Base-by-base conservation (phyloP, 805 yeast species). In the Candida hispaniensis region DNA sequence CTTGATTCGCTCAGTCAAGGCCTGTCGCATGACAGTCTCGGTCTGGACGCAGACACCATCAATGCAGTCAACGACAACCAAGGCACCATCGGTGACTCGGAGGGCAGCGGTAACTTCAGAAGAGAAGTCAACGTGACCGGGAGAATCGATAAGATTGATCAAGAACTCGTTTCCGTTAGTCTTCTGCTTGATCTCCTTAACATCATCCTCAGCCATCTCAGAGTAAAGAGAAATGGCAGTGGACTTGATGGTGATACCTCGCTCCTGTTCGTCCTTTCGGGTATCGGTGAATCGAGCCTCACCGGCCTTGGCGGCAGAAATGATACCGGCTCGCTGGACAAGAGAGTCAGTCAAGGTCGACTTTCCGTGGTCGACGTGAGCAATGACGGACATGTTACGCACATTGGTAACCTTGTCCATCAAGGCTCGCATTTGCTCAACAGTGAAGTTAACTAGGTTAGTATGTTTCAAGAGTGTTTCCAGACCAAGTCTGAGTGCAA, bases 1-100 rank as follows among this genome's bases (percentile, higher is more conserved):
- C 79, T 85, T 91, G 64, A 88, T 88, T 72, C 98, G 82, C 75
- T 88, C 98, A 76, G 93, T 94, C 59, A 88, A 76, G 61, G 98
- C 76, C 75, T 91, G 97, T 73, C 98, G 83, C 67, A 88, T 75
- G 55, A 88, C 98, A 63, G 98, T 88, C 74, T 91, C 98, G 60
- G 98, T 88, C 75, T 88, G 98, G 63, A 91, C 97, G 79, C 97
- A 91, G 63, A 88, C 98, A 86, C 98, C 98, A 70, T 91, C 97
- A 65, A 88, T 86, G 71, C 93, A 78, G 70, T 91, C 97, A 62
- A 88, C 97, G 56, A 88, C 98, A 57, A 88, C 97, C 62, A 88
- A 75, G 63, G 98, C 97, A 85, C 98, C 98, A 64, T 88, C 98
- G 54, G 97, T 91, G 59, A 88, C 97, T 73, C 98, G 86, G 62